These are phyloP conservation scores for Stachybotrys echinatus DNA, from an alignment of 2,329 filamentous ascomycete species.

Conservation along the genomic window DNA sequence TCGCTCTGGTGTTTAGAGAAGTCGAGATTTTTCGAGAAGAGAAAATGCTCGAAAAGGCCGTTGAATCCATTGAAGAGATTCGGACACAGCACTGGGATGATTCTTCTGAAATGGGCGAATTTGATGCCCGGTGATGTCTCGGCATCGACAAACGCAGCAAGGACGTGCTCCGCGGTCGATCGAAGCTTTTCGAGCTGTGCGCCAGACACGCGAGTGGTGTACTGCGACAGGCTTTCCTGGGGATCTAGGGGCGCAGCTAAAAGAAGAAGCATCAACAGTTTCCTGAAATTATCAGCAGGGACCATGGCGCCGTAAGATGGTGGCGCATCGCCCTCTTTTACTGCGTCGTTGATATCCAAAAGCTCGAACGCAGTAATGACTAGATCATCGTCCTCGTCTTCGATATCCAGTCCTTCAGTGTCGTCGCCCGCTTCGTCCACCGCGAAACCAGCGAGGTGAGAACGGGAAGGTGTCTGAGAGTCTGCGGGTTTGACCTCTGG, in stretches of 20 bases:
- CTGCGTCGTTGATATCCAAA: slow-evolving; percentile 58
- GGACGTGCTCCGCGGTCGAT: slow-evolving; percentile 56
- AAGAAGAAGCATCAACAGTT: slow-evolving; percentile 64
- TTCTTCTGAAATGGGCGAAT: slow-evolving; percentile 54
- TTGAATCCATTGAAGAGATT: slow-evolving; percentile 64
- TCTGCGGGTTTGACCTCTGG: slow-evolving; percentile 3
- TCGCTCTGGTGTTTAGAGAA: slow-evolving; percentile 47
- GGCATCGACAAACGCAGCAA: slow-evolving; percentile 60
- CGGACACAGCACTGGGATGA: slow-evolving; percentile 56
- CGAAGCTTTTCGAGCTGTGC: slow-evolving; percentile 54
- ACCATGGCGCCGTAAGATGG: slow-evolving; percentile 62
- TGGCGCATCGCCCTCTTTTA: slow-evolving; percentile 44
- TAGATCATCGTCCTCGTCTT: slow-evolving; percentile 55
- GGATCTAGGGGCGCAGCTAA: slow-evolving; percentile 59
- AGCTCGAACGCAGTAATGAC: slow-evolving; percentile 65
- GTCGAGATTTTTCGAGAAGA: slow-evolving; percentile 68
- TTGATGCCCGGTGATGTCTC: slow-evolving; percentile 60
- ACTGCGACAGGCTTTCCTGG: slow-evolving; percentile 59
- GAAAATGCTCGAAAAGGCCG: slow-evolving; percentile 67
- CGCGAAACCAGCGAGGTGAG: slow-evolving; percentile 34
- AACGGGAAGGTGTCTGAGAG: not conserved
- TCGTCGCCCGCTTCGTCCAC: slow-evolving; percentile 40
- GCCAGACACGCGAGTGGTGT: slow-evolving; percentile 51
- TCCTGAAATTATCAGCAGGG: slow-evolving; percentile 67
- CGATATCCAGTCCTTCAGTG: slow-evolving; percentile 33